Percentiles rank a stretch among this genome's conserved stretches.
These are phyloP conservation scores for Lanmaoa pseudosensibilis DNA, from an alignment of 768 basidiomycete species.

Conservation along the genomic window DNA sequence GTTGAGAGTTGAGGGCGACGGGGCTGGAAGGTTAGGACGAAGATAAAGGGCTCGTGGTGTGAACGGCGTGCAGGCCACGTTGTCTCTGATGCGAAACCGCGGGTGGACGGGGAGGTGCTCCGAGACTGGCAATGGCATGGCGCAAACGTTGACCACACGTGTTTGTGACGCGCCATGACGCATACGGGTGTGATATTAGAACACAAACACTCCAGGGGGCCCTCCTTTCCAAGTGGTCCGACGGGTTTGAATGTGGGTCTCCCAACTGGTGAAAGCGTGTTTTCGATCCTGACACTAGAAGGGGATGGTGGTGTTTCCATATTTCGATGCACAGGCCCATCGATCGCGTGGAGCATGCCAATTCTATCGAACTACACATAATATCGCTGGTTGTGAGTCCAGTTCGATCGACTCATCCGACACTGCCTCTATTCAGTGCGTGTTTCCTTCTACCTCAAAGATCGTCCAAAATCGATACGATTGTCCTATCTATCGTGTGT, in stretches of 20 bases:
- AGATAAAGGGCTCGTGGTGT: neutral
- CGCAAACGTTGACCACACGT: constrained; percentile 20
- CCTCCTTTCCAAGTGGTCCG: neutral
- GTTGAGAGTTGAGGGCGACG: neutral
- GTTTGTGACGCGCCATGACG: constrained; percentile 14
- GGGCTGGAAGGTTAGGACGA: neutral
- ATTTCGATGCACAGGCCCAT: neutral
- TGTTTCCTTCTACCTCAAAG: neutral
- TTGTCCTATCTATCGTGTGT: constrained; percentile 3
- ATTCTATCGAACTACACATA: too few relatives aligned
- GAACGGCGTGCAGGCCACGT: constrained; percentile 1
- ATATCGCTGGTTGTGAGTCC: too few relatives aligned
- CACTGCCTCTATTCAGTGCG: neutral
- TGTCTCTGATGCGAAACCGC: neutral
- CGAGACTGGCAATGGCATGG: neutral
- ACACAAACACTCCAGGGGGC: neutral
- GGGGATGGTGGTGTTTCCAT: neutral
- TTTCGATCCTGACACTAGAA: too few relatives aligned
- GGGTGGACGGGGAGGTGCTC: neutral
- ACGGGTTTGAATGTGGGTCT: neutral
- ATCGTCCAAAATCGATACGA: constrained; percentile 4
- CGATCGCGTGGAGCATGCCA: neutral
- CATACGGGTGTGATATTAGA: neutral
- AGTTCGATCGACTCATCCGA: too few relatives aligned
- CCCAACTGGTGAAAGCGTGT: neutral